Evolutionary conservation across 768 basidiomycete genomes (phyloP), one percentile per base, ranked within the genome.

Genomic region (Kwoniella shandongensis): DNA sequence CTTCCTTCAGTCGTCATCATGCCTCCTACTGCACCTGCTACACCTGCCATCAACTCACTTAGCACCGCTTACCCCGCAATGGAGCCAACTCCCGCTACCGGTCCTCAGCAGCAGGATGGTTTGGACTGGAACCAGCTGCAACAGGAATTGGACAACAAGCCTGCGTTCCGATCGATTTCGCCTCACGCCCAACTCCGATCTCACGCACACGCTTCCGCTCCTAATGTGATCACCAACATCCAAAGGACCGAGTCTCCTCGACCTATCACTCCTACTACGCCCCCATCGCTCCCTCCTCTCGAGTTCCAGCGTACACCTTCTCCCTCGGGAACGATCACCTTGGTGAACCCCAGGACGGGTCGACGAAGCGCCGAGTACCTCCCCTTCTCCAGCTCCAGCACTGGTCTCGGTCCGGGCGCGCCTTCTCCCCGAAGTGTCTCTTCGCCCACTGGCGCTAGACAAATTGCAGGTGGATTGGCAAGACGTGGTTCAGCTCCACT

Each of bases 131-230:
- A 61, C 25, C 39, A 51, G 35, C 58, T 73, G 10, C 51, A 57
- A 15, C 55, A 66, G 26, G 61, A 68, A 39, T 49, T 73, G 6
- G 62, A 60, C n/a, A 30, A 42, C 27, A 62, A 62, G 25, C 72
- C 72, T 10, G 72, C 69, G 23, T 73, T 73, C 63, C 45, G 72
- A 26, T 73, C 72, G 12, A 73, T 73, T 51, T 70, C 69, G 23
- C 65, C 72, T 56, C 62, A 64, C 17, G 62, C 72, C 23, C 61
- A 66, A 27, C 56, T 73, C 7, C 51, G 69, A 25, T 73, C 72
- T 20, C 66, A 68, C 32, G 44, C 59, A 17, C 61, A 70, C 51
- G 8, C 63, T 32, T 22, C n/a, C 35, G 45, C 32, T 25, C 44
- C 35, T 25, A 29, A 20, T 18, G 17, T 17, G 23, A 7, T 27